Conservation (phyloP, 140 eudicot species). For the Oenanthe javanica region DNA sequence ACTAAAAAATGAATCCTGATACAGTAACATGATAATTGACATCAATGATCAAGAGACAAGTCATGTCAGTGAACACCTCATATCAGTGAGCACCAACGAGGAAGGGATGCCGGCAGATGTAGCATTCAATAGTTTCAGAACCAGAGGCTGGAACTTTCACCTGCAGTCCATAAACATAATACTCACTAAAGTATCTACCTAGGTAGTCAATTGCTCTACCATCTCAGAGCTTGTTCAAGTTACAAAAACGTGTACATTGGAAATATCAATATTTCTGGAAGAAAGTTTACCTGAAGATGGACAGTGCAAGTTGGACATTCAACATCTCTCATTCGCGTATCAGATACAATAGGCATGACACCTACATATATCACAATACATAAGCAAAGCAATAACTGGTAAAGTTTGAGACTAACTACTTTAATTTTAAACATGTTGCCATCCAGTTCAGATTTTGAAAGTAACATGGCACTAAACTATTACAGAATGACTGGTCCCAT, state of each 20-base stretch:
- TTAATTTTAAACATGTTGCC: not conserved
- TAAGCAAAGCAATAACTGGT: not conserved
- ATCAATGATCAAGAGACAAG: not conserved
- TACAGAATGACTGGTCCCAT: not conserved
- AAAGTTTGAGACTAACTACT: not conserved
- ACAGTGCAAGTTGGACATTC: constrained; percentile 92
- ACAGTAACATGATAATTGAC: too few species aligned
- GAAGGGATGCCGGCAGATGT: constrained; percentile 83
- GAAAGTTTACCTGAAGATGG: constrained; percentile 65
- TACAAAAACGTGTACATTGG: not conserved
- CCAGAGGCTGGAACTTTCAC: constrained; percentile 72
- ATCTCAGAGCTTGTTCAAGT: not conserved
- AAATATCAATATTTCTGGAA: not conserved
- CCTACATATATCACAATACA: constrained; percentile 25
- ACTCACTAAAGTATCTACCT: not conserved
- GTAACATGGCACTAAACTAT: not conserved
- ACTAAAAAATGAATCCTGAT: too few species aligned
- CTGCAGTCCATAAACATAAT: constrained; percentile 27
- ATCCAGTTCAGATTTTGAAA: not conserved
- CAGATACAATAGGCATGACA: constrained; percentile 31
- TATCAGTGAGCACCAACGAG: constrained; percentile 56
- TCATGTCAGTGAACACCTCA: not conserved
- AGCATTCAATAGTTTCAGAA: constrained; percentile 80
- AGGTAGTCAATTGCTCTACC: not conserved
- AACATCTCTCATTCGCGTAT: constrained; percentile 55